phyloP scores from a whole-genome alignment of 495 filamentous ascomycete genomes.

The Aspergillus sclerotioniger region DNA sequence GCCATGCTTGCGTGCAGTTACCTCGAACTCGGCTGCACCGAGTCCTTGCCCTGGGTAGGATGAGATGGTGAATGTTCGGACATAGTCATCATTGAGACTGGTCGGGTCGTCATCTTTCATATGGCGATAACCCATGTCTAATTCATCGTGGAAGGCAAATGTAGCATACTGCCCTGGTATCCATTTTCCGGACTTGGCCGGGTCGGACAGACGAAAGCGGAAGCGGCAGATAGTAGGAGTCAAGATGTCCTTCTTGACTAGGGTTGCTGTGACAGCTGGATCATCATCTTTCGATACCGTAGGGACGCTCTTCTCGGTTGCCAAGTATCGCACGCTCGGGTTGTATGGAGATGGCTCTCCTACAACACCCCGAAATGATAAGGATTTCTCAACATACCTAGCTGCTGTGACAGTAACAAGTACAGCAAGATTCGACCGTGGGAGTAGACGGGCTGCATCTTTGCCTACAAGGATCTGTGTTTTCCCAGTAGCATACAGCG shows the following conservation, averaged over 20 bases:
- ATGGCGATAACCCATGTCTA: constrained; percentile 71
- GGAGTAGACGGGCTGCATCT: constrained; percentile 56
- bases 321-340: constrained; percentile 56
- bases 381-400: constrained; percentile 58
- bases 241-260: constrained; percentile 54
- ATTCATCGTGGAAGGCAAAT: constrained; percentile 62
- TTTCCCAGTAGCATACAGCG: constrained; percentile 67
- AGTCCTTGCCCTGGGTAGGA: constrained; percentile 45
- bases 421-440: constrained; percentile 69
- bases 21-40: constrained; percentile 58
- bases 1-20: constrained; percentile 67
- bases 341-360: constrained; percentile 71
- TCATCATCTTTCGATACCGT: constrained; percentile 19
- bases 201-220: constrained; percentile 55
- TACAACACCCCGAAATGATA: constrained; percentile 62
- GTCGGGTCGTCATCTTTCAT: constrained; percentile 77
- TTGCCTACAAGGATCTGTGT: constrained; percentile 63
- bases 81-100: constrained; percentile 77
- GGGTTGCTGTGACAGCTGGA: constrained; percentile 41
- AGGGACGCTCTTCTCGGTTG: constrained; percentile 41
- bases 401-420: constrained; percentile 59
- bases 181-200: constrained; percentile 48
- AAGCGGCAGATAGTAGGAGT: constrained; percentile 63
- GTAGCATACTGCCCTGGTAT: constrained; percentile 72
- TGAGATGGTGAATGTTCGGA: constrained; percentile 77